Conservation (phyloP, 1,139 yeast genomes). For the Zygoascus meyerae region DNA sequence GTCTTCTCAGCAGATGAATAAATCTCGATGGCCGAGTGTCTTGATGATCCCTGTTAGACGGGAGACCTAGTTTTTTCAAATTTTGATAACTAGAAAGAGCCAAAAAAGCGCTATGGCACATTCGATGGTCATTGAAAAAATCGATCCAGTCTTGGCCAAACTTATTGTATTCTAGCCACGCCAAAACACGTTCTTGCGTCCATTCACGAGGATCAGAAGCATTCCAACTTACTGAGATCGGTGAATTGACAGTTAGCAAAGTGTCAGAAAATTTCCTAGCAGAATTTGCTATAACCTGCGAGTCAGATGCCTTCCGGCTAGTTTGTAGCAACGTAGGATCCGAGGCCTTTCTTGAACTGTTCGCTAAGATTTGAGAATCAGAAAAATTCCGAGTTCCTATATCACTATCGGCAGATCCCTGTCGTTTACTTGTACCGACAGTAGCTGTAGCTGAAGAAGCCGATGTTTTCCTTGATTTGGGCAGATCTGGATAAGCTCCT, state of each 20-base stretch:
- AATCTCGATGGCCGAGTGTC: conserved; percentile 50
- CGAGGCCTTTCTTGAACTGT: too few relatives aligned
- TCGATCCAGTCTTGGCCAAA: conserved; percentile 72
- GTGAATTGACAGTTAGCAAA: conserved; percentile 4
- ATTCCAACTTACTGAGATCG: conserved; percentile 27
- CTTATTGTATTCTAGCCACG: conserved; percentile 62
- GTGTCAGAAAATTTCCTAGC: conserved; percentile 4
- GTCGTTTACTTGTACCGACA: background rate
- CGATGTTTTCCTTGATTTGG: background rate
- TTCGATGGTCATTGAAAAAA: conserved; percentile 52
- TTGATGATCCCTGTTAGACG: conserved; percentile 38
- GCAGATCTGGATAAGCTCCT: background rate
- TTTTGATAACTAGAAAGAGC: conserved; percentile 64
- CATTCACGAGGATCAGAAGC: conserved; percentile 45
- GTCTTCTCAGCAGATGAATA: conserved; percentile 47
- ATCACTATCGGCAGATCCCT: too few relatives aligned
- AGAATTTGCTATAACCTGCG: background rate
- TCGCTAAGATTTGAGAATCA: too few relatives aligned
- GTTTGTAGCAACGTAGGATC: too few relatives aligned
- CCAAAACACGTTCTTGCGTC: conserved; percentile 59
- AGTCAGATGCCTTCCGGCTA: too few relatives aligned
- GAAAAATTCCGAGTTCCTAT: background rate
- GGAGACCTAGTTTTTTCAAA: conserved; percentile 37
- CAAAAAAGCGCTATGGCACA: conserved; percentile 60
- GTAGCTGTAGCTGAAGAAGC: conserved; percentile 11